Evolutionary conservation across 768 basidiomycete genomes (phyloP).

Genomic region (Lentinula lateritia): DNA sequence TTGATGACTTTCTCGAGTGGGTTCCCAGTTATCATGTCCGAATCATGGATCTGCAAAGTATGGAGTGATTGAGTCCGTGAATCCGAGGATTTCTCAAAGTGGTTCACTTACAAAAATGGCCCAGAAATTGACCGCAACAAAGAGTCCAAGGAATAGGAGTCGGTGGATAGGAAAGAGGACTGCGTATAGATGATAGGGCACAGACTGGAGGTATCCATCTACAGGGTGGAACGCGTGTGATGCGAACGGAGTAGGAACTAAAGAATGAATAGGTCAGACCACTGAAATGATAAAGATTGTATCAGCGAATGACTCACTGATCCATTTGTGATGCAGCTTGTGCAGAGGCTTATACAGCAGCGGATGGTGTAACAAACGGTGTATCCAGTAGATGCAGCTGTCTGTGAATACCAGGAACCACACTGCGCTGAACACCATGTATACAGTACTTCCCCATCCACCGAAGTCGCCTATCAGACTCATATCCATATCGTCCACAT

Average conservation of each 20-base stretch:
- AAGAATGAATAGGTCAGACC: slow-evolving; percentile 4
- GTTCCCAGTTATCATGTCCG: slow-evolving; percentile 95
- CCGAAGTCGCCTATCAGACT: not conserved
- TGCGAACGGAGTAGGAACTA: slow-evolving; percentile 96
- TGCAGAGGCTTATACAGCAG: slow-evolving; percentile 84
- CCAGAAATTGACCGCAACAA: slow-evolving; percentile 93
- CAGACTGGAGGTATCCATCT: slow-evolving; percentile 90
- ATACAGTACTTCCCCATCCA: slow-evolving; percentile 48
- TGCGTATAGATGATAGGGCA: slow-evolving; percentile 92
- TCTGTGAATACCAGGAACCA: slow-evolving; percentile 89
- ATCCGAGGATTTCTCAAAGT: not conserved
- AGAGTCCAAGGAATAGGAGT: slow-evolving; percentile 74
- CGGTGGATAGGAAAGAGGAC: slow-evolving; percentile 91
- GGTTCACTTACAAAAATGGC: slow-evolving; percentile 66
- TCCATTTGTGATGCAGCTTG: slow-evolving; percentile 99
- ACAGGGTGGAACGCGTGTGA: slow-evolving; percentile 97
- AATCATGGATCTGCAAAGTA: slow-evolving; percentile 82
- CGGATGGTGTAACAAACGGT: slow-evolving; percentile 84
- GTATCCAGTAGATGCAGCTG: slow-evolving; percentile 95
- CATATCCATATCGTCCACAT: slow-evolving; percentile 50
- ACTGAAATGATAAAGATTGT: not conserved
- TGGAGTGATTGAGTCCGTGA: not conserved
- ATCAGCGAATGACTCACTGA: slow-evolving; percentile 53
- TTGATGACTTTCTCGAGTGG: slow-evolving; percentile 87
- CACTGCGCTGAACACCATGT: slow-evolving; percentile 61